phyloP scores from a whole-genome alignment of 2,329 filamentous ascomycete species.

The Botryotinia calthae region DNA sequence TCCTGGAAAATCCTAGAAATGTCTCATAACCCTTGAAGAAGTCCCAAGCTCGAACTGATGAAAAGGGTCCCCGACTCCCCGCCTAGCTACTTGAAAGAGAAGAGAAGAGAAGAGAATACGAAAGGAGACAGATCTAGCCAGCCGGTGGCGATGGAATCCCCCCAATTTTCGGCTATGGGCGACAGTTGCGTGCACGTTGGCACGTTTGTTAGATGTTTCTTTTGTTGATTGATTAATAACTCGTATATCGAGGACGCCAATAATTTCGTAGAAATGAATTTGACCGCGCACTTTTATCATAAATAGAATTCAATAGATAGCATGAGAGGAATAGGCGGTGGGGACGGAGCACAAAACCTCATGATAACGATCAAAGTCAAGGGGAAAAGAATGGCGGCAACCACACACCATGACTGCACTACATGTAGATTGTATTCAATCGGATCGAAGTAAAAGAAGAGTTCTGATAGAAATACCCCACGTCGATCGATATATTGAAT shows the following conservation, averaged over 20 bases:
- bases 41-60: neutral
- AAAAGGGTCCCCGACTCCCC: neutral
- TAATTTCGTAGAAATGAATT: neutral
- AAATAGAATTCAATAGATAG: neutral
- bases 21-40: slow-evolving; percentile 12
- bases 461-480: neutral
- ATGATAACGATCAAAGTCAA: neutral
- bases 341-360: neutral
- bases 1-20: slow-evolving; percentile 8
- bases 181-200: neutral
- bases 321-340: neutral
- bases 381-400: slow-evolving; percentile 4
- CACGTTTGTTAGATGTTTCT: neutral
- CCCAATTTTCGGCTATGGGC: neutral
- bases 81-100: neutral
- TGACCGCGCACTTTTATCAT: neutral
- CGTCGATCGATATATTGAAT: slow-evolving; percentile 12
- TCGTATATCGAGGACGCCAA: neutral
- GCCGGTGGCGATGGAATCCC: neutral
- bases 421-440: neutral
- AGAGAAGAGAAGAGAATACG: slow-evolving; percentile 9
- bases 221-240: neutral
- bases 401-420: neutral
- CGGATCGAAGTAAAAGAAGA: neutral
- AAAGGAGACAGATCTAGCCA: neutral